Percentiles rank a stretch among this genome's conserved stretches.
Conservation (phyloP, 805 yeast genomes). For the Cyberlindnera mississippiensis region DNA sequence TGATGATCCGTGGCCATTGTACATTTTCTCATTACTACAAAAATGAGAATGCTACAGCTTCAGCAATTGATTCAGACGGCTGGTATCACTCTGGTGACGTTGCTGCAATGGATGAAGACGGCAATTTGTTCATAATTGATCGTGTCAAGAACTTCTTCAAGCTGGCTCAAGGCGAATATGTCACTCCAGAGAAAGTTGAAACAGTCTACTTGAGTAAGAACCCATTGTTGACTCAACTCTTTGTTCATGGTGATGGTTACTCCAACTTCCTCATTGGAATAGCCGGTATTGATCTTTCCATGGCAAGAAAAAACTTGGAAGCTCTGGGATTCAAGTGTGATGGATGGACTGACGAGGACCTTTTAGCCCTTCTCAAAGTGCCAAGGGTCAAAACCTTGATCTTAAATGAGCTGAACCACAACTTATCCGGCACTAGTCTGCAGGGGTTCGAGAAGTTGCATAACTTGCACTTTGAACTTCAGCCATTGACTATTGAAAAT, state of each 20-base stretch:
- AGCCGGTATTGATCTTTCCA: constrained; percentile 45
- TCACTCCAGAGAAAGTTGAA: constrained; percentile 63
- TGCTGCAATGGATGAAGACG: constrained; percentile 40
- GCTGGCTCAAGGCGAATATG: constrained; percentile 48
- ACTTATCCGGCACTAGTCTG: constrained; percentile 8
- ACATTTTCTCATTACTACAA: constrained; percentile 31
- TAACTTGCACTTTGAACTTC: constrained; percentile 49
- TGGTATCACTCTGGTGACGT: constrained; percentile 58
- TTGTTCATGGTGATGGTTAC: constrained; percentile 52
- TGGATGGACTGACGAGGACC: constrained; percentile 10
- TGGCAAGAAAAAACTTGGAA: constrained; percentile 4
- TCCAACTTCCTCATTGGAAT: constrained; percentile 48
- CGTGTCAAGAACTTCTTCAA: constrained; percentile 67
- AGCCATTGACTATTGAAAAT: constrained; percentile 56
- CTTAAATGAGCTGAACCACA: constrained; percentile 8
- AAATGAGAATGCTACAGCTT: constrained; percentile 19
- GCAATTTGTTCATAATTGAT: constrained; percentile 53
- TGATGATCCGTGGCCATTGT: constrained; percentile 51
- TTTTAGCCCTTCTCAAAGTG: constrained; percentile 8
- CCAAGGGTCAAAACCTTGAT: constrained; percentile 10
- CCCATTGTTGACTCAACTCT: constrained; percentile 42
- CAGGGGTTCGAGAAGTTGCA: constrained; percentile 60
- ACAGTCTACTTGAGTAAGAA: constrained; percentile 45
- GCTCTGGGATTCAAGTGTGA: constrained; percentile 1
- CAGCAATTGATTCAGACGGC: constrained; percentile 42